phyloP scores from a whole-genome alignment of 2,329 filamentous ascomycete species.

The Aspergillus costaricaensis region DNA sequence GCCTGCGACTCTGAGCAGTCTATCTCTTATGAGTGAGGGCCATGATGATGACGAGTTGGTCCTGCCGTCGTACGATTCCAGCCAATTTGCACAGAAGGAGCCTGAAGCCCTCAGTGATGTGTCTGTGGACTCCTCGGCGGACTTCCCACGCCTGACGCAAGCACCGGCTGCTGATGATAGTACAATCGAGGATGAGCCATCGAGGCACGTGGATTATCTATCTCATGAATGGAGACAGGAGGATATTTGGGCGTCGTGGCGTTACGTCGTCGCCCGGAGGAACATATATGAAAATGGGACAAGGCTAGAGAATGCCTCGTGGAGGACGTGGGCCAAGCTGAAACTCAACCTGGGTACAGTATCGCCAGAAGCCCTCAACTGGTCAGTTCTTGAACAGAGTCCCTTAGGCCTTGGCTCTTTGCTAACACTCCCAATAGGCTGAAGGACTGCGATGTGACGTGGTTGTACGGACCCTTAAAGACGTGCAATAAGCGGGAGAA shows the following conservation, averaged over 20 bases:
- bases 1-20: conserved; percentile 40
- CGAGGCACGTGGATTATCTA: conserved; percentile 90
- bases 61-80: conserved; percentile 47
- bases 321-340: conserved; percentile 93
- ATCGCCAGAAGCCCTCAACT: conserved; percentile 88
- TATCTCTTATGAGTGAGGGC: conserved; percentile 36
- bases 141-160: conserved; percentile 60
- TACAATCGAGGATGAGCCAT: conserved; percentile 71
- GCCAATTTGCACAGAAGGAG: conserved; percentile 53
- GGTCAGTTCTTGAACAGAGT: conserved; percentile 58
- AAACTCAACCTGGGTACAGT: conserved; percentile 86
- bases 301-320: conserved; percentile 90
- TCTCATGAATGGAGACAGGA: conserved; percentile 93
- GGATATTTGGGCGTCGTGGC: conserved; percentile 97
- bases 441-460: conserved; percentile 96
- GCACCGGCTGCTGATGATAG: conserved; percentile 75
- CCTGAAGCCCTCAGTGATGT: conserved; percentile 23
- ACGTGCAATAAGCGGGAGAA: conserved; percentile 63
- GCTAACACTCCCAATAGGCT: conserved; percentile 62
- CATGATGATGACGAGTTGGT: conserved; percentile 41
- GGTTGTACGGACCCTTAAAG: conserved; percentile 92
- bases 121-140: conserved; percentile 32
- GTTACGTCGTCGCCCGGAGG: conserved; percentile 80
- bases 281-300: conserved; percentile 78
- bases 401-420: not conserved